Conservation (phyloP, 441 rosid species). For the Populus hybrid region DNA sequence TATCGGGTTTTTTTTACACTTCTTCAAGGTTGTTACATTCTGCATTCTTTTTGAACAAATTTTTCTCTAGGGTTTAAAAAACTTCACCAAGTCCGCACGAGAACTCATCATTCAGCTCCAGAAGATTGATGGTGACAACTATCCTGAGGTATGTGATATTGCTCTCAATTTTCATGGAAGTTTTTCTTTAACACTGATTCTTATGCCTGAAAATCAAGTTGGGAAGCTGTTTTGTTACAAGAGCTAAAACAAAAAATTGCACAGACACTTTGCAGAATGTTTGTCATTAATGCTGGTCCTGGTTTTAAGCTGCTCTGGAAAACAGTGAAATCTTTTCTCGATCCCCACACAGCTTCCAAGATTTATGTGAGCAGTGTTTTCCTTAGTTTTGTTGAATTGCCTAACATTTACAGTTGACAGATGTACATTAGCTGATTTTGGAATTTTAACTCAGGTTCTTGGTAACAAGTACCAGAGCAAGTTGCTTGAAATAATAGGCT, state of each 20-base stretch:
- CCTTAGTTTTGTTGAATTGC: background rate
- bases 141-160: conserved; percentile 66
- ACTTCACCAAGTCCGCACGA: conserved; percentile 78
- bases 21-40: background rate
- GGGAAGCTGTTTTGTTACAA: background rate
- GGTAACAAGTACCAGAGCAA: conserved; percentile 74
- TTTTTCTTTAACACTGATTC: background rate
- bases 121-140: conserved; percentile 89
- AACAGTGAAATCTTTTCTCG: conserved; percentile 81
- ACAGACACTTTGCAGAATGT: conserved; percentile 92
- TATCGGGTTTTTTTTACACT: background rate
- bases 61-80: conserved; percentile 67
- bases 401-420: background rate
- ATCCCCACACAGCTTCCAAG: conserved; percentile 84
- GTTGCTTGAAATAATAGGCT: conserved; percentile 41
- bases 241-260: conserved; percentile 20
- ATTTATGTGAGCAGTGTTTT: conserved; percentile 61
- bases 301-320: conserved; percentile 92
- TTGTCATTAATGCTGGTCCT: conserved; percentile 90
- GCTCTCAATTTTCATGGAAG: conserved; percentile 7
- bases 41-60: background rate
- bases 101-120: conserved; percentile 83
- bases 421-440: conserved; percentile 7
- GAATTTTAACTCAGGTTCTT: conserved; percentile 56
- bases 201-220: background rate